Percentiles rank a stretch among this genome's conserved stretches.
Conservation (phyloP, 2,329 filamentous ascomycete species). For the Leptographium wingfieldii region DNA sequence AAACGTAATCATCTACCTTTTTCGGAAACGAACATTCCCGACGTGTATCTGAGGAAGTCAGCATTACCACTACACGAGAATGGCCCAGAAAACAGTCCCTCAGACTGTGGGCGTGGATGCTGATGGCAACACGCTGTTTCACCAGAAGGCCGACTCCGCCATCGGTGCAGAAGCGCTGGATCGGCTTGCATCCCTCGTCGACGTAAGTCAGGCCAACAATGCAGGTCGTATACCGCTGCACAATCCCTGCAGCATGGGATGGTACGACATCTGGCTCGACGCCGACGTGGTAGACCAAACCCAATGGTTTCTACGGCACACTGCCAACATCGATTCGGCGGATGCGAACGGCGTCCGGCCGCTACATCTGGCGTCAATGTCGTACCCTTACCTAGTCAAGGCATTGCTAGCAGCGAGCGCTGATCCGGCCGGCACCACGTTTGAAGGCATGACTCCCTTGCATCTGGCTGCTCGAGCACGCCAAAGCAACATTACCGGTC, state of each 20-base stretch:
- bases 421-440: background rate
- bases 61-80: no score
- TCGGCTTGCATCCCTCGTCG: background rate
- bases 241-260: background rate
- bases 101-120: background rate
- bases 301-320: background rate
- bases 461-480: slow-evolving; percentile 2
- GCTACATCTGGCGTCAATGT: background rate
- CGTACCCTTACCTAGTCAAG: background rate
- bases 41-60: no score
- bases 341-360: background rate
- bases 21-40: no score
- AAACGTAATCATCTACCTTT: no score
- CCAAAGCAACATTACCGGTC: slow-evolving; percentile 3
- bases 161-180: no score
- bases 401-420: background rate
- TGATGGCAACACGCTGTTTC: slow-evolving; percentile 1
- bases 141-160: background rate
- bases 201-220: background rate
- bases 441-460: slow-evolving; percentile 1
- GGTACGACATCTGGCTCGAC: background rate
- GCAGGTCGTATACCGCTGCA: slow-evolving; percentile 3
- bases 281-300: background rate
- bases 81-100: no score
- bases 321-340: background rate